A percentile compares a stretch with the other conserved stretches of the same genome.
Evolutionary conservation across 768 basidiomycete species (phyloP).

Genomic region (Suillus occidentalis): DNA sequence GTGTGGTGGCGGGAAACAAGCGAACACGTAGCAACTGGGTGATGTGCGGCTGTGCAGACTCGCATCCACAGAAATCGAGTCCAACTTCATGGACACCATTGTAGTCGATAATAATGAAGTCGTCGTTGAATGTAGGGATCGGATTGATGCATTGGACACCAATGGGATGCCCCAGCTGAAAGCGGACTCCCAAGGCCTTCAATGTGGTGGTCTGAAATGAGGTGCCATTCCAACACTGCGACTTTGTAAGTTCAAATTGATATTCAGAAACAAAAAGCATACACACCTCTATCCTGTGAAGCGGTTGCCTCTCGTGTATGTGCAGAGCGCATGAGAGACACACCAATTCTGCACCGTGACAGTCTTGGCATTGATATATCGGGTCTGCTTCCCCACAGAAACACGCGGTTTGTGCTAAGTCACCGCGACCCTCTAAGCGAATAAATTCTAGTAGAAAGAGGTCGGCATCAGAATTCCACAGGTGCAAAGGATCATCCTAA

Average conservation of each 20-base stretch:
- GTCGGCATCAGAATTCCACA: background rate
- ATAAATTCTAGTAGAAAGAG: slow-evolving; percentile 2
- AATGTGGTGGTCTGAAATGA: slow-evolving; percentile 18
- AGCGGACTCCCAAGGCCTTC: slow-evolving; percentile 18
- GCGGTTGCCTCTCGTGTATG: background rate
- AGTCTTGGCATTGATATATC: background rate
- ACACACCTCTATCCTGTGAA: background rate
- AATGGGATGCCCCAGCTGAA: slow-evolving; percentile 24
- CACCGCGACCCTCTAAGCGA: background rate
- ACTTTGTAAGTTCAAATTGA: background rate
- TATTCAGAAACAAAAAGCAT: too few relatives aligned
- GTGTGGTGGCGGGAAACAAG: slow-evolving; percentile 14
- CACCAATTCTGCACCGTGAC: background rate
- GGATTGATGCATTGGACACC: slow-evolving; percentile 14
- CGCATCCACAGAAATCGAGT: slow-evolving; percentile 17
- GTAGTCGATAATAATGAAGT: slow-evolving; percentile 20
- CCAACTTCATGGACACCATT: slow-evolving; percentile 25
- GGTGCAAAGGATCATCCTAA: slow-evolving; percentile 2
- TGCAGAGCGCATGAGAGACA: background rate
- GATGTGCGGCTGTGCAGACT: slow-evolving; percentile 6
- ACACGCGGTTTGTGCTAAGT: background rate
- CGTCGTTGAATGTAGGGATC: slow-evolving; percentile 7
- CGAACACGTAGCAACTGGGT: slow-evolving; percentile 13
- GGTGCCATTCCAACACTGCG: slow-evolving; percentile 18
- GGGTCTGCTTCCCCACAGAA: background rate